Percentiles rank a stretch among this genome's conserved stretches.
Conservation (phyloP, 1,139 yeast genomes). For the Magnusiomyces ingens region DNA sequence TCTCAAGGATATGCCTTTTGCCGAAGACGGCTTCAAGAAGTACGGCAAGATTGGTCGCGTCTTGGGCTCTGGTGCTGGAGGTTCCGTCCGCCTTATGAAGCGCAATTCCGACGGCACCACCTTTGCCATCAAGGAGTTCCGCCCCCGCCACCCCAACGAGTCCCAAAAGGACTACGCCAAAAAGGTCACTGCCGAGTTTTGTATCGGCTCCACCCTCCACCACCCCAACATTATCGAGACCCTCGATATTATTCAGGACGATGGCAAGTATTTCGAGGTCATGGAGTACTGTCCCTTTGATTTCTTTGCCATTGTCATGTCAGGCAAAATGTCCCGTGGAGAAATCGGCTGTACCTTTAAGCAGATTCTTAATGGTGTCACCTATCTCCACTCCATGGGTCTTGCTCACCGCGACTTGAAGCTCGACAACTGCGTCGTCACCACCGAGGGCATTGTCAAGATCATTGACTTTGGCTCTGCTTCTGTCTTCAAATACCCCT, state of each 20-base stretch:
- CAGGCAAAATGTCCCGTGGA: constrained; percentile 78
- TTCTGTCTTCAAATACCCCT: constrained; percentile 87
- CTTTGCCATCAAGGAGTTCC: constrained; percentile 94
- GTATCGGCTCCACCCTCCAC: constrained; percentile 91
- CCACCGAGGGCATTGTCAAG: constrained; percentile 78
- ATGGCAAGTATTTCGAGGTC: constrained; percentile 80
- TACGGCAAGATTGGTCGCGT: constrained; percentile 87
- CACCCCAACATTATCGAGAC: constrained; percentile 94
- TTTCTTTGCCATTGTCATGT: constrained; percentile 96
- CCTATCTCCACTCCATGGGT: constrained; percentile 78
- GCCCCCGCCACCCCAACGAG: constrained; percentile 80
- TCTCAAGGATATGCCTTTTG: constrained; percentile 32
- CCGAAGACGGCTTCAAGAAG: constrained; percentile 48
- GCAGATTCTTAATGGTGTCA: constrained; percentile 79
- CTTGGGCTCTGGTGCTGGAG: constrained; percentile 97
- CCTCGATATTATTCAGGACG: constrained; percentile 82
- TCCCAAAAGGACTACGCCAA: constrained; percentile 84
- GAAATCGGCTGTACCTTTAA: constrained; percentile 88
- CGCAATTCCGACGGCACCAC: constrained; percentile 76
- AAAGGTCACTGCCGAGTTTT: constrained; percentile 94
- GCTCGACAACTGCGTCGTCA: constrained; percentile 88
- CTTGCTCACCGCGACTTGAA: constrained; percentile 93
- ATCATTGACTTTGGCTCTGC: constrained; percentile 96
- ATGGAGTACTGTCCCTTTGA: constrained; percentile 98
- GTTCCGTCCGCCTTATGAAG: constrained; percentile 80